Evolutionary conservation across 2,329 filamentous ascomycete species (phyloP), one percentile per base, ranked within the genome.

Genomic region (Beauveria bassiana): DNA sequence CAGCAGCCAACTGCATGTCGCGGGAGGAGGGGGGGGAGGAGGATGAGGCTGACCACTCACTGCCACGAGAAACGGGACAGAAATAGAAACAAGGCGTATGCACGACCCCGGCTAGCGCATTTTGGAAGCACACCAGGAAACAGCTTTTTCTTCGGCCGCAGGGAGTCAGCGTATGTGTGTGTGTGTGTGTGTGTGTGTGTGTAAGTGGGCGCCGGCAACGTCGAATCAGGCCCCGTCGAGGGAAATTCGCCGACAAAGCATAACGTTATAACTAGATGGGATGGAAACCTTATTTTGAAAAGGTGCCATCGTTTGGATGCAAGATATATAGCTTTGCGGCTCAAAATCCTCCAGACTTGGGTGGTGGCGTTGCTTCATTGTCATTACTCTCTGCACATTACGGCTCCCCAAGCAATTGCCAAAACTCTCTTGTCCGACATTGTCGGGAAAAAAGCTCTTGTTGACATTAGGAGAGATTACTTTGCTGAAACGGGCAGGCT

Each of bases 21-120:
- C 34, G 5, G 34, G 14, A 38, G 31, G n/a, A 42, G 24, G 10
- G n/a, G 43, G 22, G 40, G 45, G 18, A 7, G 45, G 45, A 8
- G 26, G 38, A 34, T 47, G 49, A 43, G 52, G 60, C 60, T 61
- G 54, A 61, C 51, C 51, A 61, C 24, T 26, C 51, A 61, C 24
- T 26, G 53, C 60, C 60, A 51, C 51, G 9, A 46, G 14, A 24
- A 40, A 24, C 9, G 22, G 16, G 54, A 51, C 52, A 55, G 45
- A 61, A 61, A 56, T 61, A 61, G 59, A 20, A 53, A 54, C 58
- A 60, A 12, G 5, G 7, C 24, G 38, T 40, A 60, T 51, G 42
- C 57, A 59, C n/a, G 26, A 59, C 16, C 50, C 58, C 10, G 18
- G 42, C 58, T 60, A 54, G 58, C 42, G 58, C 50, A 59, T 24